Percentiles rank a stretch among this genome's conserved stretches.
Conservation (phyloP, 2,329 filamentous ascomycete genomes). For the Knoxdaviesia proteae region DNA sequence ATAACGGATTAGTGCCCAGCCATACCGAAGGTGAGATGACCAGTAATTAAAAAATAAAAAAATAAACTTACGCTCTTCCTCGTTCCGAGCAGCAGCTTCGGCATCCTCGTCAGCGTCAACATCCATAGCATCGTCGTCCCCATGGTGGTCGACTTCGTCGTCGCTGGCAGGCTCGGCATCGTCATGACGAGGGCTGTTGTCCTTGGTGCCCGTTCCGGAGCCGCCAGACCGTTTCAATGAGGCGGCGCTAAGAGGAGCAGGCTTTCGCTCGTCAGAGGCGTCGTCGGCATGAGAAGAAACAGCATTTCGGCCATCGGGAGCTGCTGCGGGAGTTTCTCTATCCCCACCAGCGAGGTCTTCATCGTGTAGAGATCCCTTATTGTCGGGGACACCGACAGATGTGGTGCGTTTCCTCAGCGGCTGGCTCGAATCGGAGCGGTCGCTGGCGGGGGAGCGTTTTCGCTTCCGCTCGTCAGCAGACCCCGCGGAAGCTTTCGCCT, state of each 20-base stretch:
- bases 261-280: too few relatives aligned
- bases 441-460: slow-evolving; percentile 24
- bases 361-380: slow-evolving; percentile 8
- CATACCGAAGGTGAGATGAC: neutral
- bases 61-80: slow-evolving; percentile 38
- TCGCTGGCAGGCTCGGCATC: slow-evolving; percentile 6
- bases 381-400: slow-evolving; percentile 19
- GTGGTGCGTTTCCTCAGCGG: slow-evolving; percentile 32
- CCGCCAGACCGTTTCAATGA: too few relatives aligned
- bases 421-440: slow-evolving; percentile 24
- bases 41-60: neutral
- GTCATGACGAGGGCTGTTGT: slow-evolving; percentile 1
- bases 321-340: too few relatives aligned
- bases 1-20: slow-evolving; percentile 1
- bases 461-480: slow-evolving; percentile 20
- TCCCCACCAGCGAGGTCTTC: too few relatives aligned
- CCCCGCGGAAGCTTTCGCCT: slow-evolving; percentile 3
- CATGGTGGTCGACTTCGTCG: slow-evolving; percentile 12
- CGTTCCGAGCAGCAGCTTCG: slow-evolving; percentile 36
- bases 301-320: too few relatives aligned
- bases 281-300: too few relatives aligned
- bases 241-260: too few relatives aligned
- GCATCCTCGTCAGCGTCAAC: slow-evolving; percentile 31
- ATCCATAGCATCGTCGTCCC: slow-evolving; percentile 10
- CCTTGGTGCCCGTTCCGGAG: too few relatives aligned